These are phyloP conservation scores for Lactarius evosmus DNA, from an alignment of 768 basidiomycete species.

Conservation along the genomic window DNA sequence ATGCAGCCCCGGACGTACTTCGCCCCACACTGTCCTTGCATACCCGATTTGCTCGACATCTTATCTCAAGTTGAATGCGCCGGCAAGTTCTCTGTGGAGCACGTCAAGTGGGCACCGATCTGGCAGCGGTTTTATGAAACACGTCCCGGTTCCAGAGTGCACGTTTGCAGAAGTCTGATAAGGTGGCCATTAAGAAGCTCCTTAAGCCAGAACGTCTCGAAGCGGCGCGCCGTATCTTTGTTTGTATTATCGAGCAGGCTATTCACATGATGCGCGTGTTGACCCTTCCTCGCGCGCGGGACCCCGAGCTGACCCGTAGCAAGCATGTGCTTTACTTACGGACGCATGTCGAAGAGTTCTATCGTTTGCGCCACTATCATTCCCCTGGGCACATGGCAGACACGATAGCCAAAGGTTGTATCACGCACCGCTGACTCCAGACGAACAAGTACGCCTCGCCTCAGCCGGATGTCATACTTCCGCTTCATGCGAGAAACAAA, in stretches of 20 bases:
- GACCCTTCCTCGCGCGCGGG: neutral
- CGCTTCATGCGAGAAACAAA: constrained; percentile 21
- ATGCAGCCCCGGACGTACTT: constrained; percentile 17
- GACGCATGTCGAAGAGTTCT: constrained; percentile 22
- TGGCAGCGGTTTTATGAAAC: constrained; percentile 22
- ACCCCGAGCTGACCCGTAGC: neutral
- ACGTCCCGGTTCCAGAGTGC: constrained; percentile 12
- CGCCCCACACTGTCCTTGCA: constrained; percentile 19
- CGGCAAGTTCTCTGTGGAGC: constrained; percentile 19
- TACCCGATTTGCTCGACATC: constrained; percentile 23
- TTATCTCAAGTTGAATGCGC: constrained; percentile 25
- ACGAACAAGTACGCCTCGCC: constrained; percentile 20
- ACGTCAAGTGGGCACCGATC: constrained; percentile 23
- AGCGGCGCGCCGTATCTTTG: constrained; percentile 13
- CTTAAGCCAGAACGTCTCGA: constrained; percentile 22
- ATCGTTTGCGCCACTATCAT: constrained; percentile 22
- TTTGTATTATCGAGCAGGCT: constrained; percentile 16
- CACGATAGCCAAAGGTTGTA: constrained; percentile 11
- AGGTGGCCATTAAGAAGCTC: constrained; percentile 17
- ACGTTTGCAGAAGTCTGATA: constrained; percentile 22
- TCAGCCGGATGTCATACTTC: constrained; percentile 19
- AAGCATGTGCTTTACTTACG: constrained; percentile 23
- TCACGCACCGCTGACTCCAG: constrained; percentile 10
- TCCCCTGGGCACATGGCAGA: constrained; percentile 24
- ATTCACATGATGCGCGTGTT: constrained; percentile 9